phyloP scores from a whole-genome alignment of 805 yeast genomes.

The Saccharomycopsis javanensis region DNA sequence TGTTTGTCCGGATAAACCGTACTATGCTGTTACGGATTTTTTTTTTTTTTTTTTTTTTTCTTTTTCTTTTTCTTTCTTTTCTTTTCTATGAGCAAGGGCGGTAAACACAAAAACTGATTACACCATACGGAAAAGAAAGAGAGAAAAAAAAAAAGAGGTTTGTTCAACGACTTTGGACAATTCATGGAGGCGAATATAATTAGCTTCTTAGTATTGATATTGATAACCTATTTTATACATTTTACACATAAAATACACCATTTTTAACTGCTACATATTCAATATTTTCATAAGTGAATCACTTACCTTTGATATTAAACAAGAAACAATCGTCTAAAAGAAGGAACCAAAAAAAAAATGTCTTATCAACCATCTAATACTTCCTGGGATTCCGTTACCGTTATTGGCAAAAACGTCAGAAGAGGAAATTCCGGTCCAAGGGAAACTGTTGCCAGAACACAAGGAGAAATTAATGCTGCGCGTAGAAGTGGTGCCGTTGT shows the following conservation, averaged over 20 bases:
- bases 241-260: no score
- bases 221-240: no score
- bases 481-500: slow-evolving; percentile 85
- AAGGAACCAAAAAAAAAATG: neutral
- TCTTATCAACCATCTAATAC: slow-evolving; percentile 24
- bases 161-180: neutral
- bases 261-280: no score
- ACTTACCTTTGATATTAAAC: no score
- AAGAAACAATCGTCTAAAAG: neutral
- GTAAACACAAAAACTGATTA: neutral
- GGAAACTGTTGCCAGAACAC: slow-evolving; percentile 69
- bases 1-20: no score
- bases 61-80: neutral
- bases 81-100: neutral
- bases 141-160: neutral
- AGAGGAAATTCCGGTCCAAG: slow-evolving; percentile 85
- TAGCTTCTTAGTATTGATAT: no score
- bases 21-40: neutral
- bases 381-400: slow-evolving; percentile 90
- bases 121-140: neutral
- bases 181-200: neutral
- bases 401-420: slow-evolving; percentile 83
- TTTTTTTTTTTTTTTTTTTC: neutral
- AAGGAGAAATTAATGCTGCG: slow-evolving; percentile 80
- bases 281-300: no score